A percentile compares a stretch with the other conserved stretches of the same genome.
These are phyloP conservation scores for Podila clonocystis DNA, from an alignment of 192 early-diverging fungal genomes.

Conservation along the genomic window DNA sequence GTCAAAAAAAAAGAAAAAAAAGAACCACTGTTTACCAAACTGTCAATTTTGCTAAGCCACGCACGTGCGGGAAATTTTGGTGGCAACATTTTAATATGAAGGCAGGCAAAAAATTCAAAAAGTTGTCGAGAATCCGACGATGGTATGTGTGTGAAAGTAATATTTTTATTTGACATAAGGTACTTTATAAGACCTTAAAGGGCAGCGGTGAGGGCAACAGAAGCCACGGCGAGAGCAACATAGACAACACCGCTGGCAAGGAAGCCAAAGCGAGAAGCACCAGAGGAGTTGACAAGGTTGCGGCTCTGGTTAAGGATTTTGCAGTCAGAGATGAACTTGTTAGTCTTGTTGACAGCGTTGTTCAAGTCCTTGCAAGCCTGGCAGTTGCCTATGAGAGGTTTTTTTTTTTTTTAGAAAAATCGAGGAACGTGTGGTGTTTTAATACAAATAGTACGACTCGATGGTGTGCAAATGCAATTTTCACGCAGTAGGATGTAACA, in stretches of 20 bases:
- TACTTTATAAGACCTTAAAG: background rate
- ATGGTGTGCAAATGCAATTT: background rate
- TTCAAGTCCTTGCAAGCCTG: constrained; percentile 18
- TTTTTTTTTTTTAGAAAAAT: background rate
- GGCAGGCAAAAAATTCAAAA: too few relatives aligned
- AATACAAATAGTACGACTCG: too few relatives aligned
- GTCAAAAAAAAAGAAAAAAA: constrained; percentile 4
- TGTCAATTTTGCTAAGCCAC: background rate
- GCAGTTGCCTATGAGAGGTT: constrained; percentile 10
- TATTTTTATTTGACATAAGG: background rate
- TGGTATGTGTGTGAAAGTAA: background rate
- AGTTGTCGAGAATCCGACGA: too few relatives aligned
- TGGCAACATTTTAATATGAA: background rate
- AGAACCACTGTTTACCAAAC: background rate
- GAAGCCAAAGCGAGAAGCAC: background rate
- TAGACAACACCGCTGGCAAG: background rate
- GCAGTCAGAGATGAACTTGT: constrained; percentile 36
- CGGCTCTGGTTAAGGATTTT: constrained; percentile 12
- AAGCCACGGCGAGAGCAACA: background rate
- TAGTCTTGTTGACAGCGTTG: constrained; percentile 18
- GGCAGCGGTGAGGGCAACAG: constrained; percentile 1
- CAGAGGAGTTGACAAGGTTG: constrained; percentile 11
- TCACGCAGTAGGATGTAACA: background rate
- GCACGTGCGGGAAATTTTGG: background rate
- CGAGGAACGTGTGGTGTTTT: background rate